These are phyloP conservation scores for Quillaja saponaria DNA, from an alignment of 306 rosid species.

Conservation along the genomic window DNA sequence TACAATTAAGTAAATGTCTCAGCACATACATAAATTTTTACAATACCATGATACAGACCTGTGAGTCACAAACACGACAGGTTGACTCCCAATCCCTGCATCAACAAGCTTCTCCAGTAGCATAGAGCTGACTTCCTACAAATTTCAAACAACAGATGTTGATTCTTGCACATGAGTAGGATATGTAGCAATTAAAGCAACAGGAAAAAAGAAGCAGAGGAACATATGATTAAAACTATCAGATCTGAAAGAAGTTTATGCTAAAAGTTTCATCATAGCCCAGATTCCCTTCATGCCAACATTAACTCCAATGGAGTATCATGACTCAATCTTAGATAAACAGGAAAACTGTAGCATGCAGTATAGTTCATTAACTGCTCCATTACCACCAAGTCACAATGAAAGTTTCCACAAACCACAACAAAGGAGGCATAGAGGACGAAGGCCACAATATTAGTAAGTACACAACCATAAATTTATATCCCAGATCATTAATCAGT, in stretches of 20 bases:
- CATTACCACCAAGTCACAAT: too few relatives aligned
- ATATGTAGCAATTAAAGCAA: conserved; percentile 23
- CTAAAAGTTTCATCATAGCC: too few relatives aligned
- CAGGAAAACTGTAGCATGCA: neutral
- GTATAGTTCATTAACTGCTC: too few relatives aligned
- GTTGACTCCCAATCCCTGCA: conserved; percentile 93
- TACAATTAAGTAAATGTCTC: too few relatives aligned
- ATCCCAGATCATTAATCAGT: too few relatives aligned
- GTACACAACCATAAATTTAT: conserved; percentile 13
- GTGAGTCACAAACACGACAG: conserved; percentile 91
- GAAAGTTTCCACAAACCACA: conserved; percentile 14
- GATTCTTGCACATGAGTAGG: conserved; percentile 24
- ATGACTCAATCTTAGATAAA: conserved; percentile 3
- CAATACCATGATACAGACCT: conserved; percentile 51
- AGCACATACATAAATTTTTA: too few relatives aligned
- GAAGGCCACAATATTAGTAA: conserved; percentile 11
- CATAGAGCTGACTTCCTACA: conserved; percentile 97
- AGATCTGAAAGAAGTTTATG: neutral
- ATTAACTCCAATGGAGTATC: too few relatives aligned
- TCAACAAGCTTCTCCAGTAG: conserved; percentile 83
- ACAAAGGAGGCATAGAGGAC: conserved; percentile 15
- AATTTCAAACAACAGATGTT: conserved; percentile 32
- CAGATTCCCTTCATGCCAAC: too few relatives aligned
- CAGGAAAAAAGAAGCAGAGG: conserved; percentile 7
- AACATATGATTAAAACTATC: too few relatives aligned